A percentile compares a stretch with the other conserved stretches of the same genome.
Conservation (phyloP, 208 protist species). For the Strigomonas culicis region DNA sequence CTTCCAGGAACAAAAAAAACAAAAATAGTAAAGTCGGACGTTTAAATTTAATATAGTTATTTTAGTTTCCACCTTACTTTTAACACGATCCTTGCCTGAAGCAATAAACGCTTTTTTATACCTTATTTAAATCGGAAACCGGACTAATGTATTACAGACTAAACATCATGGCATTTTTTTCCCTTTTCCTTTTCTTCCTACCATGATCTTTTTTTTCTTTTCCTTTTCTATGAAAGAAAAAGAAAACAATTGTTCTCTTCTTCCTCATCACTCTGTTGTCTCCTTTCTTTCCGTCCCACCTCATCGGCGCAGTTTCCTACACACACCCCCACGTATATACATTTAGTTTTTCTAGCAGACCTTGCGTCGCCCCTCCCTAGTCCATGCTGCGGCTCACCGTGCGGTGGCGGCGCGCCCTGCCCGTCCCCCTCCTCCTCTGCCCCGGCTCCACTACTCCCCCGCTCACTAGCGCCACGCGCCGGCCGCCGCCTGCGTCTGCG, state of each 20-base stretch:
- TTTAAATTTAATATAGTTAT: too few relatives aligned
- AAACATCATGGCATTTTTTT: too few relatives aligned
- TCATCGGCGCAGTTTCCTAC: too few relatives aligned
- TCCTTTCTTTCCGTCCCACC: too few relatives aligned
- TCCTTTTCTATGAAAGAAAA: background rate
- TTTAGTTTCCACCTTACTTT: too few relatives aligned
- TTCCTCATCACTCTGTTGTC: background rate
- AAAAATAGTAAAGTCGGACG: slow-evolving; percentile 2
- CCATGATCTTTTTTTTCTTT: background rate
- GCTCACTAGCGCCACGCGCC: background rate
- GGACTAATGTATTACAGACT: too few relatives aligned
- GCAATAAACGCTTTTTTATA: slow-evolving; percentile 11
- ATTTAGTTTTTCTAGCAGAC: too few relatives aligned
- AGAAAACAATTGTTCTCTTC: background rate
- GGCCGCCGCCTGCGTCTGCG: too few relatives aligned
- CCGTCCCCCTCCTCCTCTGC: background rate
- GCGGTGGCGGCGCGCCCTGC: background rate
- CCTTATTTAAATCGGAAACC: background rate
- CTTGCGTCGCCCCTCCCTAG: too few relatives aligned
- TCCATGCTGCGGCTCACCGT: too few relatives aligned
- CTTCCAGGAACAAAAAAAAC: slow-evolving; percentile 11
- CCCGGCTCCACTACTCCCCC: background rate
- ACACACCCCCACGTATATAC: background rate
- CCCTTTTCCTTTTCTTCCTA: too few relatives aligned
- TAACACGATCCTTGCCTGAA: too few relatives aligned